Percentiles rank a stretch among this genome's conserved stretches.
Conservation (phyloP, 2,329 filamentous ascomycete genomes). For the Davidsoniella virescens region DNA sequence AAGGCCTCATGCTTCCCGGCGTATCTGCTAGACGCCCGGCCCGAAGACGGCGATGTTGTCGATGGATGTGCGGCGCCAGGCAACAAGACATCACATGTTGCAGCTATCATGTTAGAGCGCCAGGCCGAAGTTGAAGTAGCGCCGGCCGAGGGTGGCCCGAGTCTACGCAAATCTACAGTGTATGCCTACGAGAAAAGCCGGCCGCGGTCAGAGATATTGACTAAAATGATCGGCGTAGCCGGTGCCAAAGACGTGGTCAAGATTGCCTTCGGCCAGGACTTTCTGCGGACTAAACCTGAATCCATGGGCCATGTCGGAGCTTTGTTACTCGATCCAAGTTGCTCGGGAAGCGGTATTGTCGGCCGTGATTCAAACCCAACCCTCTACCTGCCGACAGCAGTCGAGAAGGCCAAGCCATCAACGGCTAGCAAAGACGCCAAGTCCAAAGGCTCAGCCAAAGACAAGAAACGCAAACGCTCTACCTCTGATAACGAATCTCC, state of each 20-base stretch:
- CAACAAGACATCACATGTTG: conserved; percentile 92
- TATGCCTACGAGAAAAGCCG: conserved; percentile 68
- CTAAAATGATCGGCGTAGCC: conserved; percentile 70
- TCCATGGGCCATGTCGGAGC: conserved; percentile 45
- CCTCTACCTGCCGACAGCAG: conserved; percentile 38
- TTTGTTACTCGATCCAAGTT: conserved; percentile 81
- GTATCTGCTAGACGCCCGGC: conserved; percentile 57
- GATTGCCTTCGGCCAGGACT: conserved; percentile 63
- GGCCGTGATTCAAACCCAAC: conserved; percentile 65
- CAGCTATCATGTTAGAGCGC: conserved; percentile 47
- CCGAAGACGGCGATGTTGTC: conserved; percentile 59
- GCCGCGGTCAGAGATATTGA: conserved; percentile 54
- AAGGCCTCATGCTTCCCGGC: conserved; percentile 96
- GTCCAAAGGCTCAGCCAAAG: neutral
- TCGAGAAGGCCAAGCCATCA: conserved; percentile 9
- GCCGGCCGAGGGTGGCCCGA: conserved; percentile 16
- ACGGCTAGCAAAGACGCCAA: neutral
- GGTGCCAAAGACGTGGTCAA: conserved; percentile 50
- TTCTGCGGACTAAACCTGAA: conserved; percentile 56
- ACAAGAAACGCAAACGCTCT: conserved; percentile 26
- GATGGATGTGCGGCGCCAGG: conserved; percentile 90
- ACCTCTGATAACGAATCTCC: conserved; percentile 19
- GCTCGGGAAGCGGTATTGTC: conserved; percentile 88
- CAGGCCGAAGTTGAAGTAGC: conserved; percentile 23
- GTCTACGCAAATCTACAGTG: conserved; percentile 27